Evolutionary conservation across 139 green algal genomes (phyloP).

Genomic region (Ettlia oleoabundans): DNA sequence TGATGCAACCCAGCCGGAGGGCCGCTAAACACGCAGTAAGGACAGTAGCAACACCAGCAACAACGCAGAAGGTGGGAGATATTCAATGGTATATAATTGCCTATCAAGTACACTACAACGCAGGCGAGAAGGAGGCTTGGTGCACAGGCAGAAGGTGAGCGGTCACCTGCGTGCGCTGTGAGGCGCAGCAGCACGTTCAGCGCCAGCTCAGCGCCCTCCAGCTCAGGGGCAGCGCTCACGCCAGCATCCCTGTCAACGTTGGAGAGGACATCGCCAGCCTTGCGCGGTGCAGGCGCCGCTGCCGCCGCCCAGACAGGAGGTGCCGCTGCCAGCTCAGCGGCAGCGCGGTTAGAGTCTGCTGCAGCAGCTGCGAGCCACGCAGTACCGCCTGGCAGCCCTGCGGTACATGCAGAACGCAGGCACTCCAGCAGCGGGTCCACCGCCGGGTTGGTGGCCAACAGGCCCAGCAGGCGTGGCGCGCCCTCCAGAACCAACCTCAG

Average conservation of each 20-base stretch:
- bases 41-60: too few relatives aligned
- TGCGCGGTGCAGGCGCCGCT: too few relatives aligned
- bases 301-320: neutral
- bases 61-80: too few relatives aligned
- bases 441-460: constrained; percentile 71
- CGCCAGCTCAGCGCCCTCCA: constrained; percentile 47
- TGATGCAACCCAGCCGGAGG: too few relatives aligned
- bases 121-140: too few relatives aligned
- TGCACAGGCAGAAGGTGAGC: too few relatives aligned
- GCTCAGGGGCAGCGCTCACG: neutral
- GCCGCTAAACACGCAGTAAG: too few relatives aligned
- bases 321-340: constrained; percentile 13
- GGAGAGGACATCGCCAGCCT: too few relatives aligned
- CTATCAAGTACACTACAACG: too few relatives aligned
- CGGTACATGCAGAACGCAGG: constrained; percentile 40
- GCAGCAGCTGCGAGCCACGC: neutral
- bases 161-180: constrained; percentile 66
- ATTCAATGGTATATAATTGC: too few relatives aligned
- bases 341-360: neutral
- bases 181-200: constrained; percentile 66
- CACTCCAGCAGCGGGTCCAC: constrained; percentile 77
- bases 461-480: constrained; percentile 71
- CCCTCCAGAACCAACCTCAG: constrained; percentile 65
- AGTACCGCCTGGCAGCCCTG: neutral
- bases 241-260: too few relatives aligned